Conservation (phyloP, 2,329 filamentous ascomycete species). For the Fusarium torulosum region DNA sequence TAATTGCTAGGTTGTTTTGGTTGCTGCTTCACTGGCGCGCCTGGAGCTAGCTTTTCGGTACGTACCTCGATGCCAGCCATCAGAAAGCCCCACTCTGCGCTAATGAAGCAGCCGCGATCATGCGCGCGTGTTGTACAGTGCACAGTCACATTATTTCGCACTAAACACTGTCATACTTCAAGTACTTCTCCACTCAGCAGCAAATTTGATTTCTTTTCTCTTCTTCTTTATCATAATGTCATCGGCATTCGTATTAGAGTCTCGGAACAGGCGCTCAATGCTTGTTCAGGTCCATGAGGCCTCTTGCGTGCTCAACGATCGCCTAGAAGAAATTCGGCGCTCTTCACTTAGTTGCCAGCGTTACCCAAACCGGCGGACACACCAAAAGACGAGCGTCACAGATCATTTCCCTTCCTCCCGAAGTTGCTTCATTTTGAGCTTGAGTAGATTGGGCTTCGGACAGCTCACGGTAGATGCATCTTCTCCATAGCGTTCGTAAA, state of each 20-base stretch:
- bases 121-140: slow-evolving; percentile 35
- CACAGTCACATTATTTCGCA: background rate
- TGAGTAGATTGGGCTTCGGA: slow-evolving; percentile 82
- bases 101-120: slow-evolving; percentile 30
- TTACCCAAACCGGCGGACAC: slow-evolving; percentile 59
- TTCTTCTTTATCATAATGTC: slow-evolving; percentile 75
- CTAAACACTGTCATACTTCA: slow-evolving; percentile 43
- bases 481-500: slow-evolving; percentile 85
- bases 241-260: slow-evolving; percentile 98
- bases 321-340: slow-evolving; percentile 85
- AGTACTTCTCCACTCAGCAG: slow-evolving; percentile 43
- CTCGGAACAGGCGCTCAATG: slow-evolving; percentile 95
- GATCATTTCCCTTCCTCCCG: slow-evolving; percentile 58
- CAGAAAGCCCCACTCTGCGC: background rate
- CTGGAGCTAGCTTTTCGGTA: slow-evolving; percentile 32
- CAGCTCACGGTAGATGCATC: slow-evolving; percentile 83
- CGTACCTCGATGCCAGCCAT: slow-evolving; percentile 35
- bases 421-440: slow-evolving; percentile 85
- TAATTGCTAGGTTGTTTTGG: slow-evolving; percentile 46
- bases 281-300: slow-evolving; percentile 87
- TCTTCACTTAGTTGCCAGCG: slow-evolving; percentile 79
- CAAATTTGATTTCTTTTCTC: slow-evolving; percentile 49
- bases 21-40: slow-evolving; percentile 45
- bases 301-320: slow-evolving; percentile 98
- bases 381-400: slow-evolving; percentile 61